Percentiles rank a stretch among this genome's conserved stretches.
phyloP scores from a whole-genome alignment of 306 rosid species.

The Quillaja saponaria region DNA sequence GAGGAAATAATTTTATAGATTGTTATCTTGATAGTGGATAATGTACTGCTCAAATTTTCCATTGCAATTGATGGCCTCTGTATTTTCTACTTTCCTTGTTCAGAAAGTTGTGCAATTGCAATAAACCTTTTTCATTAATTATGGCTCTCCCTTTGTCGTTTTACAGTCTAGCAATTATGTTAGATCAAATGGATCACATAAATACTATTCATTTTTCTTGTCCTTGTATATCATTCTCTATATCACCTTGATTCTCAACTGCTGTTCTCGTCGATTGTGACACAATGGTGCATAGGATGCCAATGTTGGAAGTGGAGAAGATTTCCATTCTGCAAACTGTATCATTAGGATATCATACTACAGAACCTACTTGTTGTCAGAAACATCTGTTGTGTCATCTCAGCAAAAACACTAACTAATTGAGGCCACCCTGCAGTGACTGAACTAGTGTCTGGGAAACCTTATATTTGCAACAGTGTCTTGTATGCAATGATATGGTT shows the following conservation, averaged over 20 bases:
- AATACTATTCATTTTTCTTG: background rate
- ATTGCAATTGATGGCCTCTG: conserved; percentile 34
- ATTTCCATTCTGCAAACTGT: background rate
- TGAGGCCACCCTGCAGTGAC: conserved; percentile 7
- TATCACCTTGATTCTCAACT: background rate
- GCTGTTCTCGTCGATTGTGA: background rate
- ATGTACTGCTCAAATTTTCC: conserved; percentile 35
- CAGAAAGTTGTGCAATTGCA: conserved; percentile 6
- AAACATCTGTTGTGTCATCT: conserved; percentile 16
- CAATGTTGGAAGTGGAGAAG: conserved; percentile 1
- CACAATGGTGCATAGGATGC: background rate
- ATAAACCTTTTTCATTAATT: background rate
- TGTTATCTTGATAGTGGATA: conserved; percentile 33
- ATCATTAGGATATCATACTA: background rate
- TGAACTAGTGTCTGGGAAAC: conserved; percentile 11
- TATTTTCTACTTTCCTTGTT: conserved; percentile 23
- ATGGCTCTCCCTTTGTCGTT: too few relatives aligned
- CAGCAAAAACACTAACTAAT: conserved; percentile 4
- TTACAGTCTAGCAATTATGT: too few relatives aligned
- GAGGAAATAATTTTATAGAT: conserved; percentile 50
- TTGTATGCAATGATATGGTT: conserved; percentile 13
- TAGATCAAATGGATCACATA: conserved; percentile 1
- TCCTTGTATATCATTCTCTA: too few relatives aligned
- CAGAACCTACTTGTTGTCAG: conserved; percentile 17
- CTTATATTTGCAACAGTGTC: conserved; percentile 13